A percentile compares a stretch with the other conserved stretches of the same genome.
These are phyloP conservation scores for Gossypium lobatum DNA, from an alignment of 441 rosid genomes.

Conservation along the genomic window DNA sequence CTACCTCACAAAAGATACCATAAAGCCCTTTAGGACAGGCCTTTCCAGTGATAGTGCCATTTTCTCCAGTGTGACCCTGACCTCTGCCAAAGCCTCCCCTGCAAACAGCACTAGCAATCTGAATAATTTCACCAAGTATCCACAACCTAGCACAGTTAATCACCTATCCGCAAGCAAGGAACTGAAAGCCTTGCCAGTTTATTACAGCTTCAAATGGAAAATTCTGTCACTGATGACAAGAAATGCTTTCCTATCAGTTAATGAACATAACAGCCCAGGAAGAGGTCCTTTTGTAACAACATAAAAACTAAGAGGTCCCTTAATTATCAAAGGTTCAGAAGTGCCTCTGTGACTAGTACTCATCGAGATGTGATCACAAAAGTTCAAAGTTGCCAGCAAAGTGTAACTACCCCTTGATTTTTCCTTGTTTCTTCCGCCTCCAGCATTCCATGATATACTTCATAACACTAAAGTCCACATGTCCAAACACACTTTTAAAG, in stretches of 20 bases:
- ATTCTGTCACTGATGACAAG: constrained; percentile 5
- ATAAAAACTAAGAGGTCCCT: not conserved
- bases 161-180: not conserved
- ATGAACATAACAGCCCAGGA: not conserved
- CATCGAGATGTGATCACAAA: not conserved
- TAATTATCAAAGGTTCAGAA: not conserved
- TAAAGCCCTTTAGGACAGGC: constrained; percentile 83
- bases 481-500: not conserved
- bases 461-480: not conserved
- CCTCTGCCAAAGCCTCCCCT: constrained; percentile 80
- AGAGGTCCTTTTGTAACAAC: not conserved
- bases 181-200: constrained; percentile 4
- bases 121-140: constrained; percentile 11
- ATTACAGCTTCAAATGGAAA: not conserved
- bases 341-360: not conserved
- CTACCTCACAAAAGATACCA: constrained; percentile 85
- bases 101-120: constrained; percentile 18
- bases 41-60: constrained; percentile 83
- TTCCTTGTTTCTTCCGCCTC: not conserved
- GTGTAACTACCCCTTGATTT: not conserved
- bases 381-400: not conserved
- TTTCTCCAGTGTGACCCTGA: constrained; percentile 56
- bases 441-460: not conserved
- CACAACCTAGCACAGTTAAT: constrained; percentile 1
- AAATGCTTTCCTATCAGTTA: not conserved